These are phyloP conservation scores for Picea sitchensis DNA, from an alignment of 75 land plant species.

Conservation along the genomic window DNA sequence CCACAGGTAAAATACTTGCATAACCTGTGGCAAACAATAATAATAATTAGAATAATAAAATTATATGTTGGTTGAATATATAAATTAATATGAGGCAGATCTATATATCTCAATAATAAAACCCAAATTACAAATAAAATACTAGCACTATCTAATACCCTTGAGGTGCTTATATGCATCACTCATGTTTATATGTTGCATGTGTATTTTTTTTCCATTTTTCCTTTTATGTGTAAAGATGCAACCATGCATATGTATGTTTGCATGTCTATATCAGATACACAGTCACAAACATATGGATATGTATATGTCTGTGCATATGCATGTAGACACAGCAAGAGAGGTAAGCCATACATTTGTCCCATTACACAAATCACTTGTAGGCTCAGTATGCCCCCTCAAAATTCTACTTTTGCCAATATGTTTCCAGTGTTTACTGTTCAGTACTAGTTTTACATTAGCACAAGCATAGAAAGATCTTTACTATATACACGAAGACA, in stretches of 20 bases:
- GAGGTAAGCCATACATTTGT: not conserved
- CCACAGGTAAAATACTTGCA: slow-evolving; percentile 59
- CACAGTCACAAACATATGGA: not conserved
- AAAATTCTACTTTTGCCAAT: not conserved
- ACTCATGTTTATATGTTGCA: no score
- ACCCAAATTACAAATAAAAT: not conserved
- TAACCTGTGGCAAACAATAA: slow-evolving; percentile 66
- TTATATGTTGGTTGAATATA: no score
- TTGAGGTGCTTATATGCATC: not conserved
- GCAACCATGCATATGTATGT: not conserved
- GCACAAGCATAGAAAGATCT: not conserved
- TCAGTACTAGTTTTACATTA: not conserved
- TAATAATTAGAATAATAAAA: not conserved
- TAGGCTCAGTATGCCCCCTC: not conserved
- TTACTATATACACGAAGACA: not conserved
- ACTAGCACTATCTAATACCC: not conserved
- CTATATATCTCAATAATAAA: no score
- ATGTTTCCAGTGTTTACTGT: not conserved
- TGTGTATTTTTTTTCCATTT: not conserved
- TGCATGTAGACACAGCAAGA: no score
- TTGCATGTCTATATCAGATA: not conserved
- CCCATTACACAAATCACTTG: not conserved
- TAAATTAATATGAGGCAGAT: no score
- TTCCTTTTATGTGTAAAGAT: not conserved
- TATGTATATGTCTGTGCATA: no score